Evolutionary conservation across 2,329 filamentous ascomycete species (phyloP).

Genomic region (Fusarium hainanense): DNA sequence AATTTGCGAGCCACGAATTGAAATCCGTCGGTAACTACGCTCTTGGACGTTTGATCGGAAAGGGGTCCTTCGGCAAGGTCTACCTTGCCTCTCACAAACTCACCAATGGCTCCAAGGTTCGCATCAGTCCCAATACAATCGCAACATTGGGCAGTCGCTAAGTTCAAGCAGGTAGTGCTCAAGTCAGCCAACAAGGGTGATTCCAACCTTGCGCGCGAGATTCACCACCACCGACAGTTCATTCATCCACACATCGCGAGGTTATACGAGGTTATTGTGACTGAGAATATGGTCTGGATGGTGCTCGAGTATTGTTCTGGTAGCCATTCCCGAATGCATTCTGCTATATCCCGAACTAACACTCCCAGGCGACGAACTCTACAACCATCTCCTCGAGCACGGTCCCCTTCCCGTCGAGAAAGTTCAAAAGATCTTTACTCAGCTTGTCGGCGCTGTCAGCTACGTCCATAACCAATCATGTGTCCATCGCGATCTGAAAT

Average conservation of each 20-base stretch:
- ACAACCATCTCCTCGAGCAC: constrained; percentile 91
- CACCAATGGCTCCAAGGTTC: constrained; percentile 96
- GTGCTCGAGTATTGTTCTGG: constrained; percentile 96
- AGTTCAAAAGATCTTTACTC: constrained; percentile 94
- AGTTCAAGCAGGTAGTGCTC: constrained; percentile 80
- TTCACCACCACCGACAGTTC: constrained; percentile 98
- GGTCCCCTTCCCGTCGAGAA: constrained; percentile 86
- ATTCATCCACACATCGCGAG: constrained; percentile 96
- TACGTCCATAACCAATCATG: constrained; percentile 97
- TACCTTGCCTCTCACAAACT: constrained; percentile 97
- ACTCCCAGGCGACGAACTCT: constrained; percentile 85
- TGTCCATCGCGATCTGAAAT: constrained; percentile 94
- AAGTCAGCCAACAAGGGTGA: constrained; percentile 98
- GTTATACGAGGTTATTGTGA: constrained; percentile 98
- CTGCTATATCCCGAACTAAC: constrained; percentile 40
- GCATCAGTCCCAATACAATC: constrained; percentile 29
- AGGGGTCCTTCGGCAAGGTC: constrained; percentile 98
- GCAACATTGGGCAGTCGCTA: constrained; percentile 3
- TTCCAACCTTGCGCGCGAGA: constrained; percentile 94
- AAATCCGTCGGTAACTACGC: constrained; percentile 95
- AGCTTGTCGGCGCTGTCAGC: constrained; percentile 91
- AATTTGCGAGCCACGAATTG: constrained; percentile 92
- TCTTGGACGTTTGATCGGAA: constrained; percentile 91
- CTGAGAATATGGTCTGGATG: constrained; percentile 93
- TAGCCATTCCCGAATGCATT: constrained; percentile 52